Percentiles rank a stretch among this genome's conserved stretches.
Conservation (phyloP, 495 filamentous ascomycete species). For the Acidiella bohemica region DNA sequence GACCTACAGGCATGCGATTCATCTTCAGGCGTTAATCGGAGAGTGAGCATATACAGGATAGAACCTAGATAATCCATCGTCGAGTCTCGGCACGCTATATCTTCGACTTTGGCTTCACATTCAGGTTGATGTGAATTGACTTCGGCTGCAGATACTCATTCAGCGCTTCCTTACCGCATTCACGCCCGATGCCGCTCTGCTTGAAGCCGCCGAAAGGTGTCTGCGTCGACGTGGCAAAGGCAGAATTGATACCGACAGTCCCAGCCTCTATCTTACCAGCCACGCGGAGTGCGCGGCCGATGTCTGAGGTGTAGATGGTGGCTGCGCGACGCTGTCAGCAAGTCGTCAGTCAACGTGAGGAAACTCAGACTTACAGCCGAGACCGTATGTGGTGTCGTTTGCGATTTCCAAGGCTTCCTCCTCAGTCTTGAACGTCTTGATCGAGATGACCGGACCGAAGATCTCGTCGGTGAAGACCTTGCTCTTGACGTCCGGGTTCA, state of each 20-base stretch:
- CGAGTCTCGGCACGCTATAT: too few species aligned
- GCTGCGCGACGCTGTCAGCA: too few species aligned
- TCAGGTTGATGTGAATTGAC: slow-evolving; percentile 36
- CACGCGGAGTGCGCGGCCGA: slow-evolving; percentile 38
- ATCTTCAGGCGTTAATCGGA: too few species aligned
- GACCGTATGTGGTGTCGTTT: slow-evolving; percentile 37
- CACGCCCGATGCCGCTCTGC: slow-evolving; percentile 37
- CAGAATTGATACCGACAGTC: slow-evolving; percentile 42
- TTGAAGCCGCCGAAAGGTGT: slow-evolving; percentile 42
- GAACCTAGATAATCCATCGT: neutral
- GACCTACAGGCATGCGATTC: too few species aligned
- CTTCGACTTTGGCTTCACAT: slow-evolving; percentile 5
- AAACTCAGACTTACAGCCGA: slow-evolving; percentile 18
- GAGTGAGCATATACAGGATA: neutral
- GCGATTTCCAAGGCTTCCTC: slow-evolving; percentile 38
- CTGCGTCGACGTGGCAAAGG: slow-evolving; percentile 26
- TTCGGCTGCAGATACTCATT: slow-evolving; percentile 33
- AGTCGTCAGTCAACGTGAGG: slow-evolving; percentile 1
- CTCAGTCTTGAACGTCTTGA: slow-evolving; percentile 41
- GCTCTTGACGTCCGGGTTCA: slow-evolving; percentile 31
- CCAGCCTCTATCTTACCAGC: slow-evolving; percentile 38
- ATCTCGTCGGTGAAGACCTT: slow-evolving; percentile 40
- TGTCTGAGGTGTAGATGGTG: slow-evolving; percentile 38
- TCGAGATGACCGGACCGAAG: slow-evolving; percentile 39
- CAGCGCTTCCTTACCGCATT: slow-evolving; percentile 33